These are phyloP conservation scores for Populus hybrid DNA, from an alignment of 441 rosid genomes.

Conservation along the genomic window DNA sequence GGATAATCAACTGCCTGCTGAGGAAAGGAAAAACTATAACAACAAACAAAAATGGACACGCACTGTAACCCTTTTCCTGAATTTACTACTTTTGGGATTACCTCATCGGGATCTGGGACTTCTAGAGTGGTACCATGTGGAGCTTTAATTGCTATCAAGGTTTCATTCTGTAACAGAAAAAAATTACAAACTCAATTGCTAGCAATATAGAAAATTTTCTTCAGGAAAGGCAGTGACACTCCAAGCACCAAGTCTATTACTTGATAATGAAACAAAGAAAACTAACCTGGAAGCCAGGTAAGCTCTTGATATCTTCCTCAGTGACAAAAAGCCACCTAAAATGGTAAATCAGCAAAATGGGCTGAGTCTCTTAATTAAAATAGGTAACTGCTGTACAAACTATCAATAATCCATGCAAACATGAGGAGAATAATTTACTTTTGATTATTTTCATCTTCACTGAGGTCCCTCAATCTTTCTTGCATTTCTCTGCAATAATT, in stretches of 20 bases:
- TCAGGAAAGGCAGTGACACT: slow-evolving; percentile 6
- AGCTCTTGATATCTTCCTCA: slow-evolving; percentile 88
- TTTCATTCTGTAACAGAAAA: slow-evolving; percentile 66
- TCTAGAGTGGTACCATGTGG: slow-evolving; percentile 86
- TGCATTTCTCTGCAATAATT: slow-evolving; percentile 72
- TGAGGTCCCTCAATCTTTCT: slow-evolving; percentile 78
- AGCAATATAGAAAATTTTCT: neutral
- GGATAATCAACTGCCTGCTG: slow-evolving; percentile 81
- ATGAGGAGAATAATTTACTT: slow-evolving; percentile 41
- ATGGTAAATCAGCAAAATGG: slow-evolving; percentile 25
- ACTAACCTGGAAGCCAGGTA: slow-evolving; percentile 89
- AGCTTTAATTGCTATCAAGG: slow-evolving; percentile 40
- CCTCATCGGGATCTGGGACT: slow-evolving; percentile 99
- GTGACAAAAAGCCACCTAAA: slow-evolving; percentile 92
- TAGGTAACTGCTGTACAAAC: neutral
- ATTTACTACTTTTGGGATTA: slow-evolving; percentile 32
- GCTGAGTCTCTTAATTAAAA: slow-evolving; percentile 11
- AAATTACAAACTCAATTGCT: slow-evolving; percentile 9
- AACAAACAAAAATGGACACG: slow-evolving; percentile 8
- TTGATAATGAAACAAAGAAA: slow-evolving; percentile 9
- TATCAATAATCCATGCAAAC: neutral
- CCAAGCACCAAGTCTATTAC: slow-evolving; percentile 12
- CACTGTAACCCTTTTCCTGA: neutral
- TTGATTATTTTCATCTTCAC: slow-evolving; percentile 86
- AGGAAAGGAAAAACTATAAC: slow-evolving; percentile 18